Evolutionary conservation across 192 early-diverging fungal species (phyloP).

Genomic region (Tieghemiomyces parasiticus): DNA sequence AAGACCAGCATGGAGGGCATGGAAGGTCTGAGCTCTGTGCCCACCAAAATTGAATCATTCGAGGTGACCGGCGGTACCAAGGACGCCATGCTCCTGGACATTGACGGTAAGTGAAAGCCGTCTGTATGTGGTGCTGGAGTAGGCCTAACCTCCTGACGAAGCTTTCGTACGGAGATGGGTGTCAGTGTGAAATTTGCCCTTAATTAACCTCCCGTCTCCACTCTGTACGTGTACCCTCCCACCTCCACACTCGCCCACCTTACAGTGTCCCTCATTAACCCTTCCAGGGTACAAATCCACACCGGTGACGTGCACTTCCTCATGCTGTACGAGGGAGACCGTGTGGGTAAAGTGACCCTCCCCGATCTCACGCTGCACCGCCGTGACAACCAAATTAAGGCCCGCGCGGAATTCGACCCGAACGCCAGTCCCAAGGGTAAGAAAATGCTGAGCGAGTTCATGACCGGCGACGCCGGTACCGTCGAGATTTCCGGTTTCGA

Average conservation of each 20-base stretch:
- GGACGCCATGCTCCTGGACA: background rate
- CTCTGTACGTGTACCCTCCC: too few species aligned
- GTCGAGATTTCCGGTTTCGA: constrained; percentile 26
- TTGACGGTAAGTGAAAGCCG: background rate
- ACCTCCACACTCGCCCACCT: background rate
- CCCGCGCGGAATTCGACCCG: constrained; percentile 30
- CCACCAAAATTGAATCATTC: background rate
- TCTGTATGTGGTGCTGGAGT: too few species aligned
- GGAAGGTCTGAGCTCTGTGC: background rate
- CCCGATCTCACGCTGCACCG: constrained; percentile 24
- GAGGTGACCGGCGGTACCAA: constrained; percentile 2
- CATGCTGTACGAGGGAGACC: constrained; percentile 24
- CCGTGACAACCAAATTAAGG: constrained; percentile 27
- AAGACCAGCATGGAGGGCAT: background rate
- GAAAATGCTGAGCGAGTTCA: constrained; percentile 29
- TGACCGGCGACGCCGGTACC: constrained; percentile 23
- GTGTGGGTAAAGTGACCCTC: constrained; percentile 32
- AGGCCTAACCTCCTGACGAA: too few species aligned
- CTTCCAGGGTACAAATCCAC: background rate
- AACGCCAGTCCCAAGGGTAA: constrained; percentile 24
- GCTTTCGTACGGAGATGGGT: too few species aligned
- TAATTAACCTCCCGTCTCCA: background rate
- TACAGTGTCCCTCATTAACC: constrained; percentile 1
- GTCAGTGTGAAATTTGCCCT: too few species aligned
- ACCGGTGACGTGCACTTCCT: background rate